Conservation (phyloP, 306 rosid species). For the Neltuma alba region DNA sequence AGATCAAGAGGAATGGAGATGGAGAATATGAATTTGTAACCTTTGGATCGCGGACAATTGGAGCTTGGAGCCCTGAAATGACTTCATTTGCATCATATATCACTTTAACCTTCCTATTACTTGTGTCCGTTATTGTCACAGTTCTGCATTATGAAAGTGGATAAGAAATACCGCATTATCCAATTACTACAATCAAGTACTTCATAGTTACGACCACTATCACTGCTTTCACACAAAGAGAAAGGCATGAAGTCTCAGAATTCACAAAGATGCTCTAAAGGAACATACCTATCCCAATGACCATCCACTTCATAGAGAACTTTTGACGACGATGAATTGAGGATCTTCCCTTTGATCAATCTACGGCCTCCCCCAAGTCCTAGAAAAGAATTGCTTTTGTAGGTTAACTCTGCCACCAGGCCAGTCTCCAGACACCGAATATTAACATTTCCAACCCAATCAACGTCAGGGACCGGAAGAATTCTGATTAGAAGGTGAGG, state of each 20-base stretch:
- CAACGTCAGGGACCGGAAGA: slow-evolving; percentile 61
- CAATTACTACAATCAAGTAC: neutral
- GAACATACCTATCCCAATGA: slow-evolving; percentile 88
- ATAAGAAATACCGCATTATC: slow-evolving; percentile 1
- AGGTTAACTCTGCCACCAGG: slow-evolving; percentile 69
- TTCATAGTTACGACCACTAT: neutral
- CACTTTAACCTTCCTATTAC: slow-evolving; percentile 49
- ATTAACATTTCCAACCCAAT: slow-evolving; percentile 71
- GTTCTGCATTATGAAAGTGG: slow-evolving; percentile 51
- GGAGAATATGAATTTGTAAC: slow-evolving; percentile 42
- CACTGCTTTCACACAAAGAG: neutral
- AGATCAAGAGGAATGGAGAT: neutral
- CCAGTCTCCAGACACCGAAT: slow-evolving; percentile 65
- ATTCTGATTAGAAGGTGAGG: slow-evolving; percentile 67
- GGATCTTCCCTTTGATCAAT: slow-evolving; percentile 74
- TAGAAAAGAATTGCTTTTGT: slow-evolving; percentile 55
- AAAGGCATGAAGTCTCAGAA: slow-evolving; percentile 6
- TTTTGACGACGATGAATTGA: slow-evolving; percentile 49
- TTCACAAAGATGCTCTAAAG: neutral
- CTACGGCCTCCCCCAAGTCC: slow-evolving; percentile 66
- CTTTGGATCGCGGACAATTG: slow-evolving; percentile 54
- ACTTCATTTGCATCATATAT: slow-evolving; percentile 77
- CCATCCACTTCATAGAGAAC: slow-evolving; percentile 78
- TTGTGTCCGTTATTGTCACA: slow-evolving; percentile 58
- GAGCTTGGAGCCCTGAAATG: slow-evolving; percentile 61